These are phyloP conservation scores for Podila minutissima DNA, from an alignment of 192 early-diverging fungal genomes.

Conservation along the genomic window DNA sequence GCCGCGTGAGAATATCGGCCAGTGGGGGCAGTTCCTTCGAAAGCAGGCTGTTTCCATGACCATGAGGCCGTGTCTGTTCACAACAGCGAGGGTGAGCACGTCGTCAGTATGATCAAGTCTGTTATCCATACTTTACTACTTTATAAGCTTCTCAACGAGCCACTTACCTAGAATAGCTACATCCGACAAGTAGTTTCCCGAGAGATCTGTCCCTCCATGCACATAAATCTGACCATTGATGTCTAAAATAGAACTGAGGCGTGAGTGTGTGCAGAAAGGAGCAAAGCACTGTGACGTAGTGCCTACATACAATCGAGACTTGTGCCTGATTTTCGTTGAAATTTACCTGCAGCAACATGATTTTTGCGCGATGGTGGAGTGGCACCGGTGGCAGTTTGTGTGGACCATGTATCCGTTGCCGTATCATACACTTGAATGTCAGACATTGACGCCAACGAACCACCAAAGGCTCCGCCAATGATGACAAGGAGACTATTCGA, in stretches of 20 bases:
- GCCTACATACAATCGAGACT: not conserved
- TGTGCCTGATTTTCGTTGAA: not conserved
- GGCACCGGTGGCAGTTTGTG: constrained; percentile 38
- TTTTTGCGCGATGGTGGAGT: constrained; percentile 30
- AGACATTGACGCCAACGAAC: constrained; percentile 23
- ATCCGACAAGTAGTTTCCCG: constrained; percentile 31
- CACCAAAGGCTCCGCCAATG: constrained; percentile 35
- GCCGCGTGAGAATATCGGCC: constrained; percentile 47
- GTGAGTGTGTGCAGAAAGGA: not conserved
- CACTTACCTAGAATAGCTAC: constrained; percentile 38
- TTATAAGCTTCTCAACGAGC: no score
- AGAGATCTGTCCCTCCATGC: constrained; percentile 41
- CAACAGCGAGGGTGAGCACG: not conserved
- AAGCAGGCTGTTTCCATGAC: constrained; percentile 44
- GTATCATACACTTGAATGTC: constrained; percentile 48
- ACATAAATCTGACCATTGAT: constrained; percentile 40
- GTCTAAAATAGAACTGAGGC: not conserved
- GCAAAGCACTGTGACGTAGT: not conserved
- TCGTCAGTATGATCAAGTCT: no score
- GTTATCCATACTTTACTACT: no score
- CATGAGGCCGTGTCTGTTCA: constrained; percentile 39
- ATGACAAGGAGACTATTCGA: constrained; percentile 35
- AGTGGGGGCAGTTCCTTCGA: constrained; percentile 36
- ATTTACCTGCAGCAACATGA: constrained; percentile 44
- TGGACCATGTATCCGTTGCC: constrained; percentile 23